Evolutionary conservation across 768 basidiomycete genomes (phyloP).

Genomic region (Collybiopsis luxurians): DNA sequence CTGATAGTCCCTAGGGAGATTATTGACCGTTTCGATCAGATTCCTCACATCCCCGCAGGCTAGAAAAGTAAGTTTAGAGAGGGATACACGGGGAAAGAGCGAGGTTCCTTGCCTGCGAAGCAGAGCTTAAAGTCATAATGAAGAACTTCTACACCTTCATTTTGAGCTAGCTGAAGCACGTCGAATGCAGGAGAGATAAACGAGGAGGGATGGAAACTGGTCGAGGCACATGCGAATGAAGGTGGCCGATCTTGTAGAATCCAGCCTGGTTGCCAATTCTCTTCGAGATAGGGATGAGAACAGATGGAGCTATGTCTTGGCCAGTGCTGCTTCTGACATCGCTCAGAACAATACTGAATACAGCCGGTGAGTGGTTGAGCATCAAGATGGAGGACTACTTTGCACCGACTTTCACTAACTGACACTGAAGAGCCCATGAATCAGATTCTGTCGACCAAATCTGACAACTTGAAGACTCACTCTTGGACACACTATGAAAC

Average conservation of each 20-base stretch:
- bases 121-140: constrained; percentile 31
- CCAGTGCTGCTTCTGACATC: constrained; percentile 30
- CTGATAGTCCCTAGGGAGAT: constrained; percentile 30
- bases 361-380: neutral
- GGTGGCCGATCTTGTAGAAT: constrained; percentile 22
- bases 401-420: constrained; percentile 20
- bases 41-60: constrained; percentile 34
- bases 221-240: constrained; percentile 14
- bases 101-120: constrained; percentile 25
- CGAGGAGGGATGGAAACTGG: constrained; percentile 14
- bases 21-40: constrained; percentile 33
- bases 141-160: constrained; percentile 24
- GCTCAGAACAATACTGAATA: constrained; percentile 33
- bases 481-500: constrained; percentile 19
- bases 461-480: constrained; percentile 12
- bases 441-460: neutral
- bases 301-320: constrained; percentile 24
- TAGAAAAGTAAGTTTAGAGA: constrained; percentile 8
- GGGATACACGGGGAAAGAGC: neutral
- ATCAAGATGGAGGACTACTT: neutral
- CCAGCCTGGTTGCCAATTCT: constrained; percentile 30
- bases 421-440: constrained; percentile 20
- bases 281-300: constrained; percentile 22
- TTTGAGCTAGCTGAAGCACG: constrained; percentile 25
- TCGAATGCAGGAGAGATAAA: constrained; percentile 32